A percentile compares a stretch with the other conserved stretches of the same genome.
phyloP scores from a whole-genome alignment of 2,329 filamentous ascomycete genomes.

The Cladosporium sp. region DNA sequence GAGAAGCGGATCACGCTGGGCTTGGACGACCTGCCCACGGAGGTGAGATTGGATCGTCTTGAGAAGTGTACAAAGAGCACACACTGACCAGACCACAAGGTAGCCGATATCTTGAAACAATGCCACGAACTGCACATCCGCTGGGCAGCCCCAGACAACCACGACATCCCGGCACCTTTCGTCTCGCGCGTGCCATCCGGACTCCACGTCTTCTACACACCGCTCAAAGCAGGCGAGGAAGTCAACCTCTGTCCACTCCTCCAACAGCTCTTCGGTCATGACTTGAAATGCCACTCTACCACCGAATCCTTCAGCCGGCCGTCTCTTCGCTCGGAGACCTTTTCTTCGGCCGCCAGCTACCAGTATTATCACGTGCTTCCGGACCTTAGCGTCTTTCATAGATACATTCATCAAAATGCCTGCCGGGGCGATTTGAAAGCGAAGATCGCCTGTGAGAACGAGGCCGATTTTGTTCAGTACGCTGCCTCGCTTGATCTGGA shows the following conservation, averaged over 20 bases:
- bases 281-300: constrained; percentile 51
- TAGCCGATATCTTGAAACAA: constrained; percentile 44
- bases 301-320: constrained; percentile 35
- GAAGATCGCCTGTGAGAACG: constrained; percentile 8
- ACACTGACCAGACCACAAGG: background rate
- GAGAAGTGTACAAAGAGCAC: background rate
- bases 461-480: constrained; percentile 8
- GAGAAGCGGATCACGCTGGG: constrained; percentile 75
- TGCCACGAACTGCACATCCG: constrained; percentile 71
- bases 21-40: constrained; percentile 66
- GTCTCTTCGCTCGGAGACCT: constrained; percentile 52
- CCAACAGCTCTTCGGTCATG: constrained; percentile 51
- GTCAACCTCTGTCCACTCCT: constrained; percentile 54
- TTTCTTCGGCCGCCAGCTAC: constrained; percentile 57
- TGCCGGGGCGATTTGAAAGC: constrained; percentile 6
- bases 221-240: constrained; percentile 37
- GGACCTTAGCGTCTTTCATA: constrained; percentile 47
- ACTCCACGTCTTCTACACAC: constrained; percentile 74
- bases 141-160: constrained; percentile 62
- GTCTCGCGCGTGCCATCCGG: constrained; percentile 72
- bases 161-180: constrained; percentile 63
- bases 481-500: constrained; percentile 61
- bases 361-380: constrained; percentile 68
- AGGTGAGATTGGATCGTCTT: constrained; percentile 40
- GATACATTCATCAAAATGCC: constrained; percentile 28